Base-by-base conservation (phyloP, 345 rosid genomes). In the Litchi chinensis region DNA sequence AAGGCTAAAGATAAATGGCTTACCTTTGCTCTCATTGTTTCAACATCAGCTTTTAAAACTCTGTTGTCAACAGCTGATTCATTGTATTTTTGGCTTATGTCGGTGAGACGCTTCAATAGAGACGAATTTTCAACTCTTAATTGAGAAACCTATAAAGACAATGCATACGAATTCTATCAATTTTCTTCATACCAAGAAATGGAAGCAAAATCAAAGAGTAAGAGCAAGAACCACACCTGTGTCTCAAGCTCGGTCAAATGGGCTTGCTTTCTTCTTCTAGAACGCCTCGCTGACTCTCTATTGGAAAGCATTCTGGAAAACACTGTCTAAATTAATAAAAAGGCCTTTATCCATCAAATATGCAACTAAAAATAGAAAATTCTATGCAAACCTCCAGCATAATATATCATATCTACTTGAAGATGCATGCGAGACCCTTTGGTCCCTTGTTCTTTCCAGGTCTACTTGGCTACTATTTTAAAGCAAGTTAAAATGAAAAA, bases 241-340 rank as follows among this genome's bases (percentile, higher is more conserved):
- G 97, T 86, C 87, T 96, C 99, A 80, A 93, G 95, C 76, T 93
- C 99, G 22, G 88, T 91, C 80, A 96, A 79, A 82, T 94, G 98
- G 24, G 95, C 98, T 21, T 94, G 97, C 86, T 94, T 96, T 85
- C 99, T 91, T 87, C 92, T 90, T 81, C 99, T 86, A 16, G 99
- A 96, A 26, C 98, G 92, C 86, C 98, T 90, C 46, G 99, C 99
- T 37, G 99, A 94, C 86, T 94, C 99, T 67, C 98, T 87, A 81
- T 96, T 96, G 41, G 99, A 94, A 76, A 90, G 93, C 99, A 94
- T 96, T 87, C 99, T 96, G 89, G 44, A 67, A 82, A 73, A 66
- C 66, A 82, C 19, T 26, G 73, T 32, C 15, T 63, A 19, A 60
- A 66, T 81, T 44, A 82, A 59, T 82, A 15, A 66, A 66, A 39